phyloP scores from a whole-genome alignment of 2,329 filamentous ascomycete species.

The Alternaria atra region DNA sequence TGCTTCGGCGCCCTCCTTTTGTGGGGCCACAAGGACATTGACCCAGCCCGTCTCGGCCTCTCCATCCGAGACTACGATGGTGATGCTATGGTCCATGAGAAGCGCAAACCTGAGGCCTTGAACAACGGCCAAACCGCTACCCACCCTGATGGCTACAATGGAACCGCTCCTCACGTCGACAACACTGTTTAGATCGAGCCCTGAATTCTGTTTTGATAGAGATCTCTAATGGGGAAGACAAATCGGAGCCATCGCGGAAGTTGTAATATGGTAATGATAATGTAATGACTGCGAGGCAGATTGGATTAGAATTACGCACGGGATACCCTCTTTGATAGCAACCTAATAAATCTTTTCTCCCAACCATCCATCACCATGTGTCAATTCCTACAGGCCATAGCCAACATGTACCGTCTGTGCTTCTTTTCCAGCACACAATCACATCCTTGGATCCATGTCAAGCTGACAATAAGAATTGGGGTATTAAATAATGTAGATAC shows the following conservation, averaged over 20 bases:
- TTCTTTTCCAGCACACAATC: no score
- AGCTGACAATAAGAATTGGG: neutral
- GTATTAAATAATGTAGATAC: neutral
- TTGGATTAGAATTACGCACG: neutral
- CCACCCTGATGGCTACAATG: neutral
- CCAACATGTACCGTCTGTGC: neutral
- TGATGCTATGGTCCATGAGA: constrained; percentile 38
- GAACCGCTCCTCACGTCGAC: constrained; percentile 2
- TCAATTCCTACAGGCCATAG: neutral
- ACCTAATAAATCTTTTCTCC: neutral
- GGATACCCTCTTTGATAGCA: constrained; percentile 1
- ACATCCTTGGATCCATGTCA: neutral
- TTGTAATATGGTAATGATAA: constrained; percentile 1
- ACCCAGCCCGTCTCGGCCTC: constrained; percentile 65
- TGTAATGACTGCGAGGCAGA: neutral
- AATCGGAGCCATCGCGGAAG: neutral
- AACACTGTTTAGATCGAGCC: neutral
- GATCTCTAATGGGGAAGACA: neutral
- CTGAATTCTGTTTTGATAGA: neutral
- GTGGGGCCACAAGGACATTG: constrained; percentile 70
- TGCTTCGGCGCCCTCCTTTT: constrained; percentile 69
- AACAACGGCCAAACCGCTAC: constrained; percentile 3
- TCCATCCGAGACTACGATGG: constrained; percentile 59
- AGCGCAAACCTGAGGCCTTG: constrained; percentile 20
- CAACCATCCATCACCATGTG: neutral